Base-by-base conservation (phyloP, 108 stramenopile species). In the Parmales sp. region DNA sequence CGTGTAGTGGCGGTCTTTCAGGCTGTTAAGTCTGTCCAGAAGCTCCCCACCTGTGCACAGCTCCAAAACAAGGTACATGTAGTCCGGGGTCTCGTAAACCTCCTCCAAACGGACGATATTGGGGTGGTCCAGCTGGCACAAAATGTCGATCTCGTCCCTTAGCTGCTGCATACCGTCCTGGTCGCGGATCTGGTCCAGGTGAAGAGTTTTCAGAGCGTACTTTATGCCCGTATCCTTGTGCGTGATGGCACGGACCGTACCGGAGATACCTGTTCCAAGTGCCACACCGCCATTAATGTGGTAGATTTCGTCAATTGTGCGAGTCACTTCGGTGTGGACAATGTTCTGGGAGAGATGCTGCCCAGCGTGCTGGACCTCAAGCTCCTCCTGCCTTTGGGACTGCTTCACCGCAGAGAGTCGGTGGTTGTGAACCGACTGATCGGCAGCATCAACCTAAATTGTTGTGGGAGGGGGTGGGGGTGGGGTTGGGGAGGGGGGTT, bases 1-100 rank as follows among this genome's bases (percentile, higher is more conserved):
- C 29, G 93, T 90, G 83, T 92, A 96, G 72, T 89, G 90, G 70
- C 88, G 90, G 51, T 90, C 88, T 0, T 88, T 83, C 51, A 94
- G 86, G 43, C 90, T 88, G 76, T 92, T 90, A 44, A 96, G 65
- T 23, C 89, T 85, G 71, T 97, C 94, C 70, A 95, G 92, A 1
- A 97, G 82, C 64, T 97, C 96, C 6, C 96, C 96, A 3, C 96
- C 95, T 63, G 88, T 77, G 82, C 96, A 97, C 46, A 97, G 73
- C 63, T 95, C 94, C 66, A 92, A 89, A 29, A 94, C 93, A 37
- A 93, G 75, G 50, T 91, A 93, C 44, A 94, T 90, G 69, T 88
- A 82, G 11, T 60, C 54, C 2, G 54, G 29, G 54, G 54, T 60
- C 16, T 60, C 54, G 54, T 60, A 60, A 16, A 60, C 54, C 79